Conservation (phyloP, 306 rosid species). For the Prunus padus region DNA sequence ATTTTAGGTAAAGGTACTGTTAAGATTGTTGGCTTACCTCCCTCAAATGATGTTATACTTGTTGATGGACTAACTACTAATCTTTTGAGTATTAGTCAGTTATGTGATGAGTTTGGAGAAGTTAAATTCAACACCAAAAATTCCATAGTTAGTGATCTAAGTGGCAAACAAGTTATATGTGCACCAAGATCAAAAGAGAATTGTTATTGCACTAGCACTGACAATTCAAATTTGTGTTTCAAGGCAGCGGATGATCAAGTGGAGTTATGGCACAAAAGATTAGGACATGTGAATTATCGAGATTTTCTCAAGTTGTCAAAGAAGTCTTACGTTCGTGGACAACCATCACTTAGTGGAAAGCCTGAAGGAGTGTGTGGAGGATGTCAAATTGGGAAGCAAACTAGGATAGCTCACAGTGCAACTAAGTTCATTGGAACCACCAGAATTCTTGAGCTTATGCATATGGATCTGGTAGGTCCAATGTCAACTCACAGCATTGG, state of each 20-base stretch:
- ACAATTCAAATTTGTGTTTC: background rate
- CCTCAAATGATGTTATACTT: background rate
- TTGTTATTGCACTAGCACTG: background rate
- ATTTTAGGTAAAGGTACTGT: background rate
- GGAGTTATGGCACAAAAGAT: background rate
- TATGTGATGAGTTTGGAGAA: background rate
- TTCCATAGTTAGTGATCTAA: background rate
- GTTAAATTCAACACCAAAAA: background rate
- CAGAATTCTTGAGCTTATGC: background rate
- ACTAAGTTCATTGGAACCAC: background rate
- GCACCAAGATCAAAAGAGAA: background rate
- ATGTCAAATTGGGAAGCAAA: background rate
- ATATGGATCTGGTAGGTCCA: background rate
- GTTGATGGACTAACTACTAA: background rate
- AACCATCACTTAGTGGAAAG: background rate
- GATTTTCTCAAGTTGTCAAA: background rate
- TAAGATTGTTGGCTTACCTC: background rate
- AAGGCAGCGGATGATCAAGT: background rate
- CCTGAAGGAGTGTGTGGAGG: background rate
- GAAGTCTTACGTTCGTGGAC: background rate
- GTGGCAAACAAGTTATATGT: background rate
- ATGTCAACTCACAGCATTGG: background rate
- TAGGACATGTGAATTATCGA: background rate
- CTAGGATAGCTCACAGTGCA: background rate
- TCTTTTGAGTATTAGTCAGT: background rate